Percentiles rank a stretch among this genome's conserved stretches.
These are phyloP conservation scores for Prunus mira DNA, from an alignment of 306 rosid genomes.

Conservation along the genomic window DNA sequence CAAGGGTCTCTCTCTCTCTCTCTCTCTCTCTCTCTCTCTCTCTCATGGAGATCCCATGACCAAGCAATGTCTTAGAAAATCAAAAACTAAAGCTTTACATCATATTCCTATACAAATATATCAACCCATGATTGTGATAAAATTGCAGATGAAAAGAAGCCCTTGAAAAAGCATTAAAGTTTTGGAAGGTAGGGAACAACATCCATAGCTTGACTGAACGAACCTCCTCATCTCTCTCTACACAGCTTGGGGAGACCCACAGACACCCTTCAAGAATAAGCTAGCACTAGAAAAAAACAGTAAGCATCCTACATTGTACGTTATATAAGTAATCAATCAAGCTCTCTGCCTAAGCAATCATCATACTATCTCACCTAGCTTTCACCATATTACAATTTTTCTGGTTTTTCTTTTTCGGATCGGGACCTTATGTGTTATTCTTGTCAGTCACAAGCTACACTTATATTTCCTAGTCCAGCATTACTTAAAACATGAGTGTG, in stretches of 20 bases:
- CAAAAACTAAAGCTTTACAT: neutral
- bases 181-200: neutral
- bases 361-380: neutral
- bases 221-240: neutral
- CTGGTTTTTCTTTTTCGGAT: neutral
- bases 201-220: neutral
- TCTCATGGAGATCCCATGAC: neutral
- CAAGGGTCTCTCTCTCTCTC: too few relatives aligned
- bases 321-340: neutral
- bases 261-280: neutral
- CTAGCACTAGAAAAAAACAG: neutral
- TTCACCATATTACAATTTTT: neutral
- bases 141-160: neutral
- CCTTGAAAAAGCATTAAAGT: neutral
- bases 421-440: neutral
- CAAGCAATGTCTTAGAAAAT: neutral
- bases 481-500: neutral
- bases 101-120: neutral
- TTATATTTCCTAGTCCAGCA: neutral
- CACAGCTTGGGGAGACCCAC: neutral
- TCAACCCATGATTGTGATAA: neutral
- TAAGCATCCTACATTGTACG: neutral
- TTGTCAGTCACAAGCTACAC: neutral
- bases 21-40: too few relatives aligned
- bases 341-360: neutral